These are phyloP conservation scores for Starmerella bombicola DNA, from an alignment of 805 yeast genomes.

Conservation along the genomic window DNA sequence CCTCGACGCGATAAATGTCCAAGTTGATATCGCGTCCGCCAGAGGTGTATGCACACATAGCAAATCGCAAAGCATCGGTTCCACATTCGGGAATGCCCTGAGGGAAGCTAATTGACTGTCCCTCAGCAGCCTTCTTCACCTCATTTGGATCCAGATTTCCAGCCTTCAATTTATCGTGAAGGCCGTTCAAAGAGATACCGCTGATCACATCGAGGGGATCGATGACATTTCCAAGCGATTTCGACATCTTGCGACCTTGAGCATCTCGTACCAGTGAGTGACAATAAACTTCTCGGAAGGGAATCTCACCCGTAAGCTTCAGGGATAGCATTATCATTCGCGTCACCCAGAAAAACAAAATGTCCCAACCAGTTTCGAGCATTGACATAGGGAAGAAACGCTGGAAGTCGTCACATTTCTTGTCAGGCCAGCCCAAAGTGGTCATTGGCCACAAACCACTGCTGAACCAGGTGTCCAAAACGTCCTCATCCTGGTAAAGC, in stretches of 20 bases:
- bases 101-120: constrained; percentile 84
- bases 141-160: constrained; percentile 90
- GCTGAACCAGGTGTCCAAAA: constrained; percentile 97
- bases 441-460: constrained; percentile 97
- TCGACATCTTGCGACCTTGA: constrained; percentile 96
- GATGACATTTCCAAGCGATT: constrained; percentile 89
- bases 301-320: constrained; percentile 80
- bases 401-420: constrained; percentile 49
- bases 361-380: constrained; percentile 99
- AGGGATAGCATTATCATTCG: constrained; percentile 89
- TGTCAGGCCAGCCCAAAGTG: constrained; percentile 89
- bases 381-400: constrained; percentile 79
- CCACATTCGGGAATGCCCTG: constrained; percentile 98
- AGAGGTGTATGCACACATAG: constrained; percentile 94
- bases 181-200: constrained; percentile 68
- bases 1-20: constrained; percentile 93
- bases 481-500: constrained; percentile 80
- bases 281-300: constrained; percentile 94
- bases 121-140: constrained; percentile 71
- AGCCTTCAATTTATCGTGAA: constrained; percentile 59
- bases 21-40: constrained; percentile 98
- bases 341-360: constrained; percentile 95
- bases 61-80: constrained; percentile 96
- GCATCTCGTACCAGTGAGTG: constrained; percentile 98
- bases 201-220: constrained; percentile 90